Evolutionary conservation across 1,139 yeast genomes (phyloP).

Genomic region (Kluyveromyces sp.): DNA sequence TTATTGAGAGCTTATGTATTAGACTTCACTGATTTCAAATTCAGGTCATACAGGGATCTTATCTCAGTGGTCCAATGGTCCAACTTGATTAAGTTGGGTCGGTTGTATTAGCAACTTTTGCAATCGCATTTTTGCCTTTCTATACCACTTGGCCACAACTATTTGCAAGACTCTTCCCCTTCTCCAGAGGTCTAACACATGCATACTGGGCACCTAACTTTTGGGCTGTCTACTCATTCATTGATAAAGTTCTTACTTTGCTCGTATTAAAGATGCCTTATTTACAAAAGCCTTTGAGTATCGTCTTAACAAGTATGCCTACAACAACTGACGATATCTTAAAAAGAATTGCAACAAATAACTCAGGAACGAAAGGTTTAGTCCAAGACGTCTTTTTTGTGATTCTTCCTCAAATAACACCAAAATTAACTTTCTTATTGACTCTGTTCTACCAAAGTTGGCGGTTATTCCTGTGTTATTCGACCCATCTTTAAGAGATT

Average conservation of each 20-base stretch:
- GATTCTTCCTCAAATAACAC: conserved; percentile 72
- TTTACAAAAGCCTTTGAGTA: conserved; percentile 26
- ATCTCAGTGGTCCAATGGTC: conserved; percentile 47
- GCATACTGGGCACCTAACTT: conserved; percentile 99
- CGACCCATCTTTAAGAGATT: conserved; percentile 70
- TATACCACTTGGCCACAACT: conserved; percentile 59
- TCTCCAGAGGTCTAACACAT: conserved; percentile 90
- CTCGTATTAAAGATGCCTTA: conserved; percentile 41
- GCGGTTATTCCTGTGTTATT: conserved; percentile 70
- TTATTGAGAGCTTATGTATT: conserved; percentile 58
- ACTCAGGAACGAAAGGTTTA: conserved; percentile 68
- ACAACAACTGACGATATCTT: conserved; percentile 25
- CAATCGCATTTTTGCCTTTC: conserved; percentile 77
- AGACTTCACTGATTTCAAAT: conserved; percentile 29
- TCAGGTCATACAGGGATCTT: conserved; percentile 29
- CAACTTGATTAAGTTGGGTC: conserved; percentile 50
- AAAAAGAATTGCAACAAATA: conserved; percentile 29
- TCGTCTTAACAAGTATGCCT: conserved; percentile 16
- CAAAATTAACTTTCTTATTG: conserved; percentile 65
- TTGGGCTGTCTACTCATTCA: conserved; percentile 89
- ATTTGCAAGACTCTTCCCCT: conserved; percentile 72
- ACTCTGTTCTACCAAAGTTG: conserved; percentile 69
- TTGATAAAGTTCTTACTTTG: conserved; percentile 65
- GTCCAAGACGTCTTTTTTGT: conserved; percentile 86
- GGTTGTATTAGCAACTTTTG: conserved; percentile 57